Conservation (phyloP, 1,139 yeast species). For the Scheffersomyces stambukii region DNA sequence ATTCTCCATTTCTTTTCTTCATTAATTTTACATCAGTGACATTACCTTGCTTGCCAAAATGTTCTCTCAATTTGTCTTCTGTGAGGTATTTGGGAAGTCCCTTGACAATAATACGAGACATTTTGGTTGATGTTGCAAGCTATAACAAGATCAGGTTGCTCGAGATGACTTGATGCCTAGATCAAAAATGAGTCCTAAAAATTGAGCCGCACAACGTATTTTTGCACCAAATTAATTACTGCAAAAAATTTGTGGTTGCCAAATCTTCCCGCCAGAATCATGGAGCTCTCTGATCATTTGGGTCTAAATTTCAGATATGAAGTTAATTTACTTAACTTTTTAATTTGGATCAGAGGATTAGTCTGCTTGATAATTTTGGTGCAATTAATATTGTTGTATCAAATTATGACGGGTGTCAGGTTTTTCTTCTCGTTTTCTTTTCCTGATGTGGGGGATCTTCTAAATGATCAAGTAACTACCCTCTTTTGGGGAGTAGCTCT, state of each 20-base stretch:
- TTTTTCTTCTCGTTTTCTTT: no score
- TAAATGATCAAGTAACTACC: no score
- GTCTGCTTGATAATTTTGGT: slow-evolving; percentile 13
- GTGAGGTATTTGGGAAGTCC: slow-evolving; percentile 80
- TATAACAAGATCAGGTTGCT: no score
- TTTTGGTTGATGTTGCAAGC: slow-evolving; percentile 14
- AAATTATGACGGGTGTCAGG: slow-evolving; percentile 24
- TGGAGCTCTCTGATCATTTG: slow-evolving; percentile 19
- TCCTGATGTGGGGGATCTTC: no score
- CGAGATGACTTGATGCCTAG: no score
- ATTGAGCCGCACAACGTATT: no score
- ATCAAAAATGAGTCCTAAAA: no score
- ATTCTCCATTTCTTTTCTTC: slow-evolving; percentile 76
- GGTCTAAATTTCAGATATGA: slow-evolving; percentile 15
- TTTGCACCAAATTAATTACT: no score
- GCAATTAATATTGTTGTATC: slow-evolving; percentile 17
- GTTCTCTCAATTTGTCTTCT: slow-evolving; percentile 69
- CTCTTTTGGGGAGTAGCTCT: slow-evolving; percentile 36
- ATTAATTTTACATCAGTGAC: slow-evolving; percentile 88
- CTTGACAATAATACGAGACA: slow-evolving; percentile 96
- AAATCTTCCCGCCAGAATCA: slow-evolving; percentile 4
- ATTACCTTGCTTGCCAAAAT: slow-evolving; percentile 58
- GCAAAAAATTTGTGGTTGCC: background rate
- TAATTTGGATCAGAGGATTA: slow-evolving; percentile 17
- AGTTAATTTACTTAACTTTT: slow-evolving; percentile 7